Evolutionary conservation across 495 filamentous ascomycete genomes (phyloP).

Genomic region (Polyplosphaeria fusca): DNA sequence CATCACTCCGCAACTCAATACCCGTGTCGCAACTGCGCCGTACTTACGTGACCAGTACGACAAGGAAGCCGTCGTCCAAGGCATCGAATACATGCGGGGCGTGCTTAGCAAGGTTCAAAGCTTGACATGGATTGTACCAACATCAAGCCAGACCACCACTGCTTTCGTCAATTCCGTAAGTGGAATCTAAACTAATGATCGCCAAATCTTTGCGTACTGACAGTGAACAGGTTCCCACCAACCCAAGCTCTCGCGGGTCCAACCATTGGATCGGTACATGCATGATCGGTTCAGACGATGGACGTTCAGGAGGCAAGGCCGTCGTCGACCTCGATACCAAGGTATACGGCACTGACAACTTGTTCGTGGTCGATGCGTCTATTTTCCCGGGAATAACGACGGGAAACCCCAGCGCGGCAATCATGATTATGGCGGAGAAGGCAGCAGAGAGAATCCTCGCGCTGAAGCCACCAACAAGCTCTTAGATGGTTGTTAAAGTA

Average conservation of each 20-base stretch:
- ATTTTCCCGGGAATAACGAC: constrained; percentile 60
- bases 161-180: constrained; percentile 50
- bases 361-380: constrained; percentile 62
- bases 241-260: constrained; percentile 47
- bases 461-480: too few relatives aligned
- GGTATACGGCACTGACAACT: constrained; percentile 69
- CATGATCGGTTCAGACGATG: constrained; percentile 65
- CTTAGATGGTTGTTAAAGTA: too few relatives aligned
- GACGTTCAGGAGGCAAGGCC: constrained; percentile 57
- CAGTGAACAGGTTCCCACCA: constrained; percentile 33
- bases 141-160: constrained; percentile 48
- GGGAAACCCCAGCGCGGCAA: constrained; percentile 58
- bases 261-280: constrained; percentile 67
- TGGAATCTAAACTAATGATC: not conserved
- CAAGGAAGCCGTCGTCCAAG: constrained; percentile 47
- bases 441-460: constrained; percentile 54
- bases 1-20: constrained; percentile 53
- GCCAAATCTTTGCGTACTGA: not conserved
- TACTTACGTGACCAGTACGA: constrained; percentile 55
- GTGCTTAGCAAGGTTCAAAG: constrained; percentile 51
- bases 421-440: constrained; percentile 57
- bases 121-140: constrained; percentile 54
- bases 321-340: constrained; percentile 67
- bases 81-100: constrained; percentile 57
- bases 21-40: constrained; percentile 51